Evolutionary conservation across 2,329 filamentous ascomycete genomes (phyloP), one percentile per base, ranked within the genome.

Genomic region (Didymosphaeria variabile): DNA sequence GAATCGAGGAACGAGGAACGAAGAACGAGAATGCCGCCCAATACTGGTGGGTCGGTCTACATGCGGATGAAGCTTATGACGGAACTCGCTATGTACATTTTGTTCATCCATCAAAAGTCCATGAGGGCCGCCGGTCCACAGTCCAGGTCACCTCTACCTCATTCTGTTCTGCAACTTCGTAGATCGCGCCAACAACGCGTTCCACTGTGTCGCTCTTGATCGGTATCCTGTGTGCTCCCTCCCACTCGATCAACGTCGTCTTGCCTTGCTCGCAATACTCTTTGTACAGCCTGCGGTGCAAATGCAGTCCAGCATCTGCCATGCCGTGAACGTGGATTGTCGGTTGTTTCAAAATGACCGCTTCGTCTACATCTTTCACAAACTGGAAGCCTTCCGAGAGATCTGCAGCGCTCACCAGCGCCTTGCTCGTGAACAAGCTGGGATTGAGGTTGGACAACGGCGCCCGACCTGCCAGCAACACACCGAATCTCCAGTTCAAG

Each of bases 311-410:
- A 0, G 84, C 81, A 75, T 90, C 88, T 19, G 80, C 79, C 62
- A 88, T 66, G 0, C 90, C 90, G 77, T 91, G 89, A 1, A 91
- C 87, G 78, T 92, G 90, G 5, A 91, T 74, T 0, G 89, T 90
- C 32, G 88, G 88, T 50, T 88, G 67, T 31, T 72, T 79, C 59
- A 90, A 71, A 26, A 86, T 81, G n/a, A 81, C 81, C 55, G 76
- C 77, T 26, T 73, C 71, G 15, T 82, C 79, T 29, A 83, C 69
- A 45, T 72, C 66, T 23, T 72, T 67, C 36, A 72, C 70, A 31
- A 76, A 77, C 36, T 76, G 66, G 26, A 75, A 75, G 23, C 81
- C 81, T 46, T 84, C 82, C 26, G 76, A 78, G 29, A 87, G 79
- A 13, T 76, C 74, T 0, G 76, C 79, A 34, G 79, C 77, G 29